Conservation (phyloP, 2,329 filamentous ascomycete genomes). For the Diaporthe velutina region DNA sequence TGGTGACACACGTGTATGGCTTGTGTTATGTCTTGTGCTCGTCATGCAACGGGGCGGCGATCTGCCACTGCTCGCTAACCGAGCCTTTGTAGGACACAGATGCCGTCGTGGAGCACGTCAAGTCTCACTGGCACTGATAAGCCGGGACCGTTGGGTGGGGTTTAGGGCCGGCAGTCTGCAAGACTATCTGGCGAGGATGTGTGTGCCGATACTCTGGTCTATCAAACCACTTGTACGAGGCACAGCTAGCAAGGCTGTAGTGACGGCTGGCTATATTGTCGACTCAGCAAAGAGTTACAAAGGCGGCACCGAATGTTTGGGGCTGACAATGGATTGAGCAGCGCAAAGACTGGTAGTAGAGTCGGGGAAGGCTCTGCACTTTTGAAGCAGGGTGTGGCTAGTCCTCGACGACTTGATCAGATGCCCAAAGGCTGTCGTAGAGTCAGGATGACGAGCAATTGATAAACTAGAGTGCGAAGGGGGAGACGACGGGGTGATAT, state of each 20-base stretch:
- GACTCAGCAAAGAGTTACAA: conserved; percentile 25
- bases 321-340: conserved; percentile 6
- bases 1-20: conserved; percentile 45
- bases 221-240: conserved; percentile 6
- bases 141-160: conserved; percentile 30
- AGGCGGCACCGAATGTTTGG: conserved; percentile 7
- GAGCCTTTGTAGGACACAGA: conserved; percentile 54
- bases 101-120: conserved; percentile 51
- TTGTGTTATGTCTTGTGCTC: conserved; percentile 31
- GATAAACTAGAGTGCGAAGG: not conserved
- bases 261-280: conserved; percentile 21
- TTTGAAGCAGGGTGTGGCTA: not conserved
- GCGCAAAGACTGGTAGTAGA: not conserved
- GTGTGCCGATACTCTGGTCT: conserved; percentile 11
- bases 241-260: conserved; percentile 29
- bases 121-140: conserved; percentile 50
- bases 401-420: not conserved
- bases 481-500: conserved; percentile 12
- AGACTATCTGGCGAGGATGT: conserved; percentile 24
- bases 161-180: conserved; percentile 34
- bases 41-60: conserved; percentile 44
- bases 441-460: not conserved
- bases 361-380: not conserved
- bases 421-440: not conserved
- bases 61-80: conserved; percentile 50